Conservation (phyloP, 2,329 filamentous ascomycete genomes). For the Parasarocladium wereldwijsianum region DNA sequence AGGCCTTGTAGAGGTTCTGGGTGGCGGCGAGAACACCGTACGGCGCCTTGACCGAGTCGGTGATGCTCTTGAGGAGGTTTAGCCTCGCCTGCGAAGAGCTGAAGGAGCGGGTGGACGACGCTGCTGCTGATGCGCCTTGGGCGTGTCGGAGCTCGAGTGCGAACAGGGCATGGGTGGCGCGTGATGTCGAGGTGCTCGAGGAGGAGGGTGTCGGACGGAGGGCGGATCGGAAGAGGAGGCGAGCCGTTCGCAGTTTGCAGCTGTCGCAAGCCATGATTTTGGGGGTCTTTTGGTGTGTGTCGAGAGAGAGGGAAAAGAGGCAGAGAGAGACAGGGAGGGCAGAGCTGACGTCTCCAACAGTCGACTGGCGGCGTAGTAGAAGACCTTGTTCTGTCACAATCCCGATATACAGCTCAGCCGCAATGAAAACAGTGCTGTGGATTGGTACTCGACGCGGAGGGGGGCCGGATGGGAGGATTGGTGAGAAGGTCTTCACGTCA, state of each 20-base stretch:
- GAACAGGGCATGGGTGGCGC: no score
- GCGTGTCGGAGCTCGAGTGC: no score
- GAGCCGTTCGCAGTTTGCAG: conserved; percentile 30
- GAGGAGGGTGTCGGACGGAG: conserved; percentile 12
- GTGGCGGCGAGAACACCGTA: conserved; percentile 73
- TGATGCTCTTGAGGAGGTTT: conserved; percentile 19
- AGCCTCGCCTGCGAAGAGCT: conserved; percentile 17
- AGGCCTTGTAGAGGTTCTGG: conserved; percentile 63
- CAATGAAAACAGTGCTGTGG: conserved; percentile 4
- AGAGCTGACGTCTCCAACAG: conserved; percentile 2
- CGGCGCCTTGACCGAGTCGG: conserved; percentile 20
- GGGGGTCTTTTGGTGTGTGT: conserved; percentile 5
- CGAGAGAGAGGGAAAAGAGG: no score
- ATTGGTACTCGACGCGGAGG: conserved; percentile 5
- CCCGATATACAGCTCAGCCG: no score
- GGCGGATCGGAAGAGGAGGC: conserved; percentile 20
- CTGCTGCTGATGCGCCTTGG: background rate
- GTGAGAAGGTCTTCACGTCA: conserved; percentile 14
- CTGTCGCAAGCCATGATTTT: conserved; percentile 37
- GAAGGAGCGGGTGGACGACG: no score
- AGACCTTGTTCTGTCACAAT: conserved; percentile 5
- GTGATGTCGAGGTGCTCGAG: conserved; percentile 10
- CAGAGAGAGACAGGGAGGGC: background rate
- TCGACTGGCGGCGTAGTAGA: background rate
- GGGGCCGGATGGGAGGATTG: conserved; percentile 4